phyloP scores from a whole-genome alignment of 768 basidiomycete species.

The Lentinula sp. region DNA sequence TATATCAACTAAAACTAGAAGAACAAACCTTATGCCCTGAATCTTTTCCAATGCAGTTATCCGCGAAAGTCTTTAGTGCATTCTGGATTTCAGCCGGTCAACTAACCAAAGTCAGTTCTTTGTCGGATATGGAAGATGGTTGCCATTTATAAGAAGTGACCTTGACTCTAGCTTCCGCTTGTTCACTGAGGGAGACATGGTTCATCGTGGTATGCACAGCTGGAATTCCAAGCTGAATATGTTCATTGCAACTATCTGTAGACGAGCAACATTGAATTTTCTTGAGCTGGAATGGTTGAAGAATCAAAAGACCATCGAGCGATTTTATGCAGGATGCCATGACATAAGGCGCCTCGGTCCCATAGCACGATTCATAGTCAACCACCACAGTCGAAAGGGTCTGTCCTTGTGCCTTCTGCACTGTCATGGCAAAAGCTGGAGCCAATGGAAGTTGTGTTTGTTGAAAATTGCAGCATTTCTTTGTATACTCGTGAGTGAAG shows the following conservation, averaged over 20 bases:
- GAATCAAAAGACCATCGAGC: neutral
- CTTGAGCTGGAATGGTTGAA: neutral
- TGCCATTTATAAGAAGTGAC: neutral
- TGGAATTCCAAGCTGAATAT: conserved; percentile 1
- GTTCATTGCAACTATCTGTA: neutral
- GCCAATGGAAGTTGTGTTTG: neutral
- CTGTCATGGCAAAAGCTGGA: neutral
- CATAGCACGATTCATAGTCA: neutral
- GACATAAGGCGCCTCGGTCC: neutral
- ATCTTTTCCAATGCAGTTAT: no score
- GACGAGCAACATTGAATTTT: neutral
- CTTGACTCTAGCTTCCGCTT: neutral
- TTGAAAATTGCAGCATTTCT: neutral
- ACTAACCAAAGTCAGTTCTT: no score
- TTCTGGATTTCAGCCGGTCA: no score
- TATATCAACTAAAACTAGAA: no score
- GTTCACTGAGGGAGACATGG: neutral
- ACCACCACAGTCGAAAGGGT: neutral
- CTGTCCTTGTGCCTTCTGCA: neutral
- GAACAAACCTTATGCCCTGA: no score
- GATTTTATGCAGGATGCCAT: neutral
- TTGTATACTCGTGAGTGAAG: conserved; percentile 6
- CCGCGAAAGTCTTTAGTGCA: no score
- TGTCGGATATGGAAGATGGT: neutral
- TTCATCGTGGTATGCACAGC: neutral